These are phyloP conservation scores for Misopates orontium DNA, from an alignment of 257 asterid genomes.

Conservation along the genomic window DNA sequence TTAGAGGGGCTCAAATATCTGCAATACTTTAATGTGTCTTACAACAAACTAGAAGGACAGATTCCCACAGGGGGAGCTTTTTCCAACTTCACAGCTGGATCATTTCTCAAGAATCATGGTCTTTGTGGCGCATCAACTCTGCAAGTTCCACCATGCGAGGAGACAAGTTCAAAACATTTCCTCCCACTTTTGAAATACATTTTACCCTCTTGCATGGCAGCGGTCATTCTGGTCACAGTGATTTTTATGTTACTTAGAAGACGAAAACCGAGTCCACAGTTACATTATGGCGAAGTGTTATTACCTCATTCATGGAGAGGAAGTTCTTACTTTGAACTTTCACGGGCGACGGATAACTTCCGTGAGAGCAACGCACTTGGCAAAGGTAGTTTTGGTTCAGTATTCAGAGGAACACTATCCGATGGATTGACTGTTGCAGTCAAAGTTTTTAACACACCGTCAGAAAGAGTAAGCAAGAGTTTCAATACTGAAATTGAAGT, in stretches of 20 bases:
- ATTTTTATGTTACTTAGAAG: not conserved
- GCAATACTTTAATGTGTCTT: constrained; percentile 32
- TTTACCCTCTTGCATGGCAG: constrained; percentile 24
- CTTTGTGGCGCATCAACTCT: constrained; percentile 32
- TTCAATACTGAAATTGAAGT: constrained; percentile 39
- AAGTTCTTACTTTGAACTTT: constrained; percentile 30
- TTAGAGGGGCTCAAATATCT: constrained; percentile 30
- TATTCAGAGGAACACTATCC: constrained; percentile 31
- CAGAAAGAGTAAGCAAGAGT: constrained; percentile 29
- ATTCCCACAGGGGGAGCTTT: constrained; percentile 40
- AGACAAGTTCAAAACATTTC: constrained; percentile 12
- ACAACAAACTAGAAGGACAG: constrained; percentile 39
- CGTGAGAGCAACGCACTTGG: constrained; percentile 36
- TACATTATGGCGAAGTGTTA: too few relatives aligned
- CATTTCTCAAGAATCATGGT: constrained; percentile 30
- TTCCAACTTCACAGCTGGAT: constrained; percentile 31
- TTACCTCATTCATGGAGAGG: too few relatives aligned
- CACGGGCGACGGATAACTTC: constrained; percentile 34
- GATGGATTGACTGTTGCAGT: constrained; percentile 34
- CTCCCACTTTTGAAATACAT: constrained; percentile 12
- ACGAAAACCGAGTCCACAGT: constrained; percentile 17
- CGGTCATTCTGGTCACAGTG: constrained; percentile 17
- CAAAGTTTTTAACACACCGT: constrained; percentile 33
- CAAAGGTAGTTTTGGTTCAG: constrained; percentile 41
- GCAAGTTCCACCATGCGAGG: constrained; percentile 21